phyloP scores from a whole-genome alignment of 164 flowering plant species.

The Vitis amurensis region DNA sequence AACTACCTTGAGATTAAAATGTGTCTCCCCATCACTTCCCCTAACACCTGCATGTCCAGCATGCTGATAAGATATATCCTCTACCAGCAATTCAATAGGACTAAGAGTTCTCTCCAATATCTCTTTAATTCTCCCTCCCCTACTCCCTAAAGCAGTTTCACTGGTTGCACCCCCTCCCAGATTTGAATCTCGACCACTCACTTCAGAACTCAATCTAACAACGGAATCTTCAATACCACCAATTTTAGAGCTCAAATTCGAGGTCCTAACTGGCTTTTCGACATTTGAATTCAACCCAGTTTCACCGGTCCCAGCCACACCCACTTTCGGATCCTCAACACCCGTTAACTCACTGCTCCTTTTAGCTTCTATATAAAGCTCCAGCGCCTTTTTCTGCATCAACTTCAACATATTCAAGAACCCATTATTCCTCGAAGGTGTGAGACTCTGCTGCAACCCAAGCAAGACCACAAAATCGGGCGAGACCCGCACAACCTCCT shows the following conservation, averaged over 20 bases:
- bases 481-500: conserved; percentile 64
- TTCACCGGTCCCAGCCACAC: not conserved
- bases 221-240: conserved; percentile 8
- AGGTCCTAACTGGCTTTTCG: not conserved
- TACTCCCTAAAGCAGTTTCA: conserved; percentile 42
- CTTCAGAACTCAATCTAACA: conserved; percentile 9
- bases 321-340: not conserved
- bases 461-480: conserved; percentile 78
- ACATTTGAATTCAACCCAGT: not conserved
- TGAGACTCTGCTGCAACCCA: conserved; percentile 85
- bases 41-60: conserved; percentile 84
- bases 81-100: conserved; percentile 67
- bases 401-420: conserved; percentile 86
- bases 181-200: not conserved
- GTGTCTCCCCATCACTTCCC: conserved; percentile 85
- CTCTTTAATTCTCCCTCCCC: conserved; percentile 75
- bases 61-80: conserved; percentile 86
- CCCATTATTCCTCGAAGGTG: conserved; percentile 94
- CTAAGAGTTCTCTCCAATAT: conserved; percentile 56
- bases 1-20: conserved; percentile 80
- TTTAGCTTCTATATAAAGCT: conserved; percentile 44
- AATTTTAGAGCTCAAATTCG: conserved; percentile 1
- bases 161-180: conserved; percentile 4
- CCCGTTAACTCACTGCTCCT: conserved; percentile 15
- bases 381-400: conserved; percentile 87